phyloP scores from a whole-genome alignment of 2,329 filamentous ascomycete species.

The Paramyrothecium roridum region DNA sequence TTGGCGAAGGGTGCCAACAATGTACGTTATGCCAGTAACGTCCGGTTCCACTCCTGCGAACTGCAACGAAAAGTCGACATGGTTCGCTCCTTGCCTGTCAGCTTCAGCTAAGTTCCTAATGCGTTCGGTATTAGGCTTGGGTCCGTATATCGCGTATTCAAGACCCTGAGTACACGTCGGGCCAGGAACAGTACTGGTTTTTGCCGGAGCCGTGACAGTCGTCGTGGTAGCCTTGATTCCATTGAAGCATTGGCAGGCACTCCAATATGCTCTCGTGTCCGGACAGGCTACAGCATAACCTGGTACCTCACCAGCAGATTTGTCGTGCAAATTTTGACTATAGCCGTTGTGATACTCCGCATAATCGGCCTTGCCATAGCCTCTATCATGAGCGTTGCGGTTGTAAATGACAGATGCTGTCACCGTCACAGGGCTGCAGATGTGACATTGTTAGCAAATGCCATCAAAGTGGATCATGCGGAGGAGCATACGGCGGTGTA shows the following conservation, averaged over 20 bases:
- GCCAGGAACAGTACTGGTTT: neutral
- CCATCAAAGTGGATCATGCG: too few species aligned
- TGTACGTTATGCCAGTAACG: neutral
- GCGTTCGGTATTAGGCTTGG: neutral
- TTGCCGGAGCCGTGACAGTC: conserved; percentile 4
- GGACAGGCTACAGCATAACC: conserved; percentile 12
- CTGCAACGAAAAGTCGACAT: neutral
- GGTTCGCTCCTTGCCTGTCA: neutral
- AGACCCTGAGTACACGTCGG: conserved; percentile 5
- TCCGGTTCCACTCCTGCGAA: neutral
- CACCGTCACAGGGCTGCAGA: neutral
- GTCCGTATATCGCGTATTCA: conserved; percentile 6
- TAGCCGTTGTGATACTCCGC: too few species aligned
- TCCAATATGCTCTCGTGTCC: conserved; percentile 10
- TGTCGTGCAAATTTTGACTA: too few species aligned
- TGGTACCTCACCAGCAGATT: neutral
- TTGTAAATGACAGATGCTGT: neutral
- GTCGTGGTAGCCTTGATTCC: conserved; percentile 9
- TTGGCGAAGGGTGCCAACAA: neutral
- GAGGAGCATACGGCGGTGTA: neutral
- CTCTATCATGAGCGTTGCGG: neutral
- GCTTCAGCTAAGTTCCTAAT: neutral
- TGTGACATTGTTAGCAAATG: neutral
- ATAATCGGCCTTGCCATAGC: neutral
- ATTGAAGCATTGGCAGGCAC: conserved; percentile 14